Evolutionary conservation across 768 basidiomycete genomes (phyloP).

Genomic region (Leccinellum luteum): DNA sequence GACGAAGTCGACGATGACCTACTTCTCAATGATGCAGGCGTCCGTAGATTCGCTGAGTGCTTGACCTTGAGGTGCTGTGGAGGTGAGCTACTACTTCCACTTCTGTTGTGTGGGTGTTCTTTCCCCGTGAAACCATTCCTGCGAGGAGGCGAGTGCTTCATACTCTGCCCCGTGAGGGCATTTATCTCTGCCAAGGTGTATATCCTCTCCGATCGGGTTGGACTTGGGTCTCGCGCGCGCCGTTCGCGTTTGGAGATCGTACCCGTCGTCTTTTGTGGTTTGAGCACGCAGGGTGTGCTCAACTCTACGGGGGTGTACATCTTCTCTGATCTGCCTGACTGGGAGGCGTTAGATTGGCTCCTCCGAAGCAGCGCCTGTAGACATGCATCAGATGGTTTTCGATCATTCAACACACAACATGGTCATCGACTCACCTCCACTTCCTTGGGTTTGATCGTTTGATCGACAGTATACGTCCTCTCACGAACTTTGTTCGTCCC

Average conservation of each 20-base stretch:
- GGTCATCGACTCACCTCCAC: constrained; percentile 19
- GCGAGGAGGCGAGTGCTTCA: constrained; percentile 23
- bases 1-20: constrained; percentile 39
- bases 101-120: constrained; percentile 13
- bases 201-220: constrained; percentile 32
- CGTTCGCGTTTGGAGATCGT: constrained; percentile 19
- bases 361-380: constrained; percentile 18
- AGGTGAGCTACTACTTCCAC: constrained; percentile 23
- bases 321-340: constrained; percentile 26
- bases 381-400: background rate
- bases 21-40: constrained; percentile 14
- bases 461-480: constrained; percentile 8
- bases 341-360: constrained; percentile 20
- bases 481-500: constrained; percentile 16
- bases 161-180: constrained; percentile 29
- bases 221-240: constrained; percentile 23
- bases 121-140: constrained; percentile 10
- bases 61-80: constrained; percentile 12
- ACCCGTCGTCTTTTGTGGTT: constrained; percentile 15
- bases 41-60: constrained; percentile 10
- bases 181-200: constrained; percentile 34
- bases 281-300: constrained; percentile 11
- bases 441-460: constrained; percentile 18
- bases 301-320: constrained; percentile 22
- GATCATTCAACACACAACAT: background rate